Conservation (phyloP, 1,139 yeast species). For the Yamadazyma atmosphaerica region DNA sequence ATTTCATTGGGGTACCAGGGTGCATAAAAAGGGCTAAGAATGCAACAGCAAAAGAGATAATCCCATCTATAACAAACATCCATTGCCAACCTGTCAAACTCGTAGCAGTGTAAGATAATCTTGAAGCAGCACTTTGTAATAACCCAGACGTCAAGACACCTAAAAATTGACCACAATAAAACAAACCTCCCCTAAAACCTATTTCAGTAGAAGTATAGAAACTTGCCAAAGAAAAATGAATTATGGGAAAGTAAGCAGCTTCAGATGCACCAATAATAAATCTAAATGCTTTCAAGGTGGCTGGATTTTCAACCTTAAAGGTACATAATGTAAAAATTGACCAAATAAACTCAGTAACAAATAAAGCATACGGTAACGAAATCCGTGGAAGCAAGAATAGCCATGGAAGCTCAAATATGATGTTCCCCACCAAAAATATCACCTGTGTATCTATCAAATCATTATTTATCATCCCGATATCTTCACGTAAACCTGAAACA, state of each 20-base stretch:
- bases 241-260: conserved; percentile 59
- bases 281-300: conserved; percentile 55
- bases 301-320: conserved; percentile 45
- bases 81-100: conserved; percentile 71
- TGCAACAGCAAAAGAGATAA: conserved; percentile 61
- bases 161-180: conserved; percentile 58
- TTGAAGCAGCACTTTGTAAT: conserved; percentile 59
- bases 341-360: conserved; percentile 65
- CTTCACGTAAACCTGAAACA: conserved; percentile 63
- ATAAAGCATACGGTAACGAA: conserved; percentile 58
- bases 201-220: conserved; percentile 62
- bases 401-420: conserved; percentile 56
- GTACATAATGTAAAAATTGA: conserved; percentile 60
- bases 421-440: conserved; percentile 57
- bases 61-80: conserved; percentile 70
- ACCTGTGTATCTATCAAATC: conserved; percentile 64
- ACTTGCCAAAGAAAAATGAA: conserved; percentile 60
- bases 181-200: conserved; percentile 60
- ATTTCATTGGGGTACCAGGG: conserved; percentile 70
- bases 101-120: conserved; percentile 42
- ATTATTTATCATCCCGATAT: conserved; percentile 61
- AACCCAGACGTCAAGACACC: conserved; percentile 67
- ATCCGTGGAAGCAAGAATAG: conserved; percentile 44
- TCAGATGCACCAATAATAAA: conserved; percentile 65
- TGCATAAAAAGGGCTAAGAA: conserved; percentile 58